These are phyloP conservation scores for Obelidium mucronatum DNA, from an alignment of 192 early-diverging fungal genomes.

Conservation along the genomic window DNA sequence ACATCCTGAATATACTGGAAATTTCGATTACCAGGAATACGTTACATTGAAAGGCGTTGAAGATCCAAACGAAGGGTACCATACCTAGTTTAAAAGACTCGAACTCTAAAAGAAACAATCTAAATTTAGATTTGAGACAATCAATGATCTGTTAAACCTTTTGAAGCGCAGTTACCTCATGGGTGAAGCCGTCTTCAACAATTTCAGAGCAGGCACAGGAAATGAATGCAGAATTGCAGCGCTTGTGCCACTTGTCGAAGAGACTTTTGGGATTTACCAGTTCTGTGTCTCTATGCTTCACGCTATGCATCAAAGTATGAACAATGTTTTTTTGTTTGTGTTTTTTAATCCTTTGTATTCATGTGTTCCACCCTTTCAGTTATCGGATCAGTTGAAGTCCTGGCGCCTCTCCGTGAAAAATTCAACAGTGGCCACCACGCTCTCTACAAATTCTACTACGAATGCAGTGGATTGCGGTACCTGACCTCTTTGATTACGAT, in stretches of 20 bases:
- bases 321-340: background rate
- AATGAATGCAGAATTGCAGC: conserved; percentile 96
- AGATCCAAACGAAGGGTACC: conserved; percentile 96
- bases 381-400: conserved; percentile 82
- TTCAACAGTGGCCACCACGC: conserved; percentile 88
- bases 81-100: conserved; percentile 8
- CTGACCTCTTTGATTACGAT: conserved; percentile 93
- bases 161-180: conserved; percentile 92
- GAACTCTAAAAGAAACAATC: background rate
- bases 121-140: conserved; percentile 85
- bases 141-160: conserved; percentile 90
- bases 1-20: conserved; percentile 93
- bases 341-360: background rate
- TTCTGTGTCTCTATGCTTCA: conserved; percentile 95
- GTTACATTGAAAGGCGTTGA: conserved; percentile 91
- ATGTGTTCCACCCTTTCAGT: conserved; percentile 34
- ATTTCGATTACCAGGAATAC: conserved; percentile 98
- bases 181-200: conserved; percentile 86
- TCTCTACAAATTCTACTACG: conserved; percentile 89
- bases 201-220: conserved; percentile 81
- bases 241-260: conserved; percentile 96
- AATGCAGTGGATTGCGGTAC: conserved; percentile 88
- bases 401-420: conserved; percentile 84
- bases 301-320: conserved; percentile 89
- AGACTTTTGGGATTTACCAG: conserved; percentile 93